Evolutionary conservation across 1,284 basidiomycete species (phyloP), one percentile per base, ranked within the genome.

Genomic region (Trametes hirsuta): DNA sequence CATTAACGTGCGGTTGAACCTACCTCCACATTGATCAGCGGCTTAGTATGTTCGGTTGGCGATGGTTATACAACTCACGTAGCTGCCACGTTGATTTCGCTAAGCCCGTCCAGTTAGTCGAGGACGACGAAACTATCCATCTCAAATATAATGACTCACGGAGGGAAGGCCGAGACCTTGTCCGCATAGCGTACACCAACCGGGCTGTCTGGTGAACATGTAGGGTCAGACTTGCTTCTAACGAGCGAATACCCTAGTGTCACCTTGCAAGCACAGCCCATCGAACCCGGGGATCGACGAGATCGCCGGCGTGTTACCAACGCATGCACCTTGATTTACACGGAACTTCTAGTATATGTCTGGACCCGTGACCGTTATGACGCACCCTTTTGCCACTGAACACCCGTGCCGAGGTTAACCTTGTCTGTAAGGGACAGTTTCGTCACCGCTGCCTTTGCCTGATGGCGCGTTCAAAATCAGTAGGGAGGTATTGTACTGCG

Each of bases 21-120:
- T 80, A 11, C 30, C 4, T 22, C 15, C 37, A 18, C 45, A 14
- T 4, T 18, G 11, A n/a, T 37, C 39, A 22, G 46, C 22, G 25
- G 51, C 39, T 2, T 35, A 24, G 15, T 6, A 3, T 45, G 11
- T 24, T 30, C 18, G 3, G 6, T 18, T 6, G 15, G 8, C 41
- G 21, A 11, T 3, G 49, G 18, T 6, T 30, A 46, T 6, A 46
- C 2, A 24, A 72, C 78, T 69, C 61, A 81, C 69, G 91, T 90
- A 12, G 89, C 79, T 5, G 87, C 90, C 9, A 81, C 82, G 68
- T 91, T 93, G 74, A 93, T 86, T 15, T 81, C 90, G 18, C 84
- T 84, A 61, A 15, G 11, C 9, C n/a, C 0, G 30, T 35, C 9
- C 12, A 36, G 22, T 48, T 6, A 51, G 42, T 56, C 12, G 21